These are phyloP conservation scores for Moringa oleifera DNA, from an alignment of 345 rosid genomes.

Conservation along the genomic window DNA sequence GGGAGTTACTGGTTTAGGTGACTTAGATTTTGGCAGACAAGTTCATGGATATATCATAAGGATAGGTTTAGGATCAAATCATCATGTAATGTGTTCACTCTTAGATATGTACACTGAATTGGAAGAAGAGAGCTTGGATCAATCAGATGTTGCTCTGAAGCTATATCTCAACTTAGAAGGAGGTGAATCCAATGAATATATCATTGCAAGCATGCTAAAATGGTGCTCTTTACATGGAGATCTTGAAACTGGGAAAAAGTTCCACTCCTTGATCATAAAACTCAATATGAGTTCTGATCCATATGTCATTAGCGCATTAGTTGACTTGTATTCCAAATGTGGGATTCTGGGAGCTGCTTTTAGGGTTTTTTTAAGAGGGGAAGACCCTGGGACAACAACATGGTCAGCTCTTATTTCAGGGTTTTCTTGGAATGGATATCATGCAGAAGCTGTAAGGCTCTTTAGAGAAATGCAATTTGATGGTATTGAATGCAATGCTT, in stretches of 20 bases:
- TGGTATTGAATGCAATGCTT: slow-evolving; percentile 21
- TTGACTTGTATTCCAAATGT: slow-evolving; percentile 29
- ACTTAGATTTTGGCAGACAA: slow-evolving; percentile 21
- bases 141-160: slow-evolving; percentile 12
- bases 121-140: slow-evolving; percentile 11
- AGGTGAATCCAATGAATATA: slow-evolving; percentile 10
- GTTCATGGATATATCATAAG: slow-evolving; percentile 21
- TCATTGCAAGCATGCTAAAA: slow-evolving; percentile 25
- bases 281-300: slow-evolving; percentile 18
- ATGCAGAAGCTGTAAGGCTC: slow-evolving; percentile 14
- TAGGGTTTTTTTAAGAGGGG: slow-evolving; percentile 15
- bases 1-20: slow-evolving; percentile 19
- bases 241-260: slow-evolving; percentile 16
- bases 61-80: slow-evolving; percentile 18
- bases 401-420: slow-evolving; percentile 24
- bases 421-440: slow-evolving; percentile 17
- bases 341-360: slow-evolving; percentile 21
- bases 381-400: slow-evolving; percentile 10
- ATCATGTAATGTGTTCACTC: slow-evolving; percentile 23
- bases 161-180: slow-evolving; percentile 17
- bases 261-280: slow-evolving; percentile 22
- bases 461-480: slow-evolving; percentile 26
- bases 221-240: slow-evolving; percentile 24
- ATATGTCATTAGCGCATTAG: slow-evolving; percentile 17
- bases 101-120: slow-evolving; percentile 27